Evolutionary conservation across 306 rosid genomes (phyloP).

Genomic region (Astragalus glycyphyllos): DNA sequence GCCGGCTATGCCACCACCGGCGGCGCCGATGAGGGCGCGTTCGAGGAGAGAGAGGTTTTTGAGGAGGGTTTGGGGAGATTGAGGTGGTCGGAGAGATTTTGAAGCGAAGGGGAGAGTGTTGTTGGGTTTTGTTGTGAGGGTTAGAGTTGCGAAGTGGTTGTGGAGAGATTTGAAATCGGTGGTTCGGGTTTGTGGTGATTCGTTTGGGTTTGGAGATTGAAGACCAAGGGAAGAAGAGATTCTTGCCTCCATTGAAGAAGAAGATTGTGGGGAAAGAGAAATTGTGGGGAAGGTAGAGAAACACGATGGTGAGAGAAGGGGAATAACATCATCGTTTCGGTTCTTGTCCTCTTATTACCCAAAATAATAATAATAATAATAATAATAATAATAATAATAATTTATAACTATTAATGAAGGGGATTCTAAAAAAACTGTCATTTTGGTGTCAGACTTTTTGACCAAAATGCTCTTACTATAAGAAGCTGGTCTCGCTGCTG

Average conservation of each 20-base stretch:
- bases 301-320: neutral
- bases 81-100: conserved; percentile 37
- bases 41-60: conserved; percentile 74
- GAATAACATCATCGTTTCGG: neutral
- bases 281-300: neutral
- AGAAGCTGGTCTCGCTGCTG: too few species aligned
- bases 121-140: conserved; percentile 2
- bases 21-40: conserved; percentile 86
- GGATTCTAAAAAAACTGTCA: too few species aligned
- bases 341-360: too few species aligned
- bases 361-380: too few species aligned
- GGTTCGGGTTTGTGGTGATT: conserved; percentile 15
- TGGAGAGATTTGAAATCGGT: conserved; percentile 55
- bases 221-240: conserved; percentile 80
- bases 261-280: neutral
- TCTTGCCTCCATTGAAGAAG: conserved; percentile 64
- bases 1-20: conserved; percentile 87
- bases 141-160: conserved; percentile 45
- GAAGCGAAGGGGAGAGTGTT: conserved; percentile 48
- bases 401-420: too few species aligned
- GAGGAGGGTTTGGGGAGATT: conserved; percentile 50
- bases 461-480: too few species aligned
- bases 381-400: too few species aligned
- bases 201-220: conserved; percentile 48
- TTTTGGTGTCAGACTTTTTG: too few species aligned